Evolutionary conservation across 1,284 basidiomycete species (phyloP).

Genomic region (Sanguinoderma infundibulare): DNA sequence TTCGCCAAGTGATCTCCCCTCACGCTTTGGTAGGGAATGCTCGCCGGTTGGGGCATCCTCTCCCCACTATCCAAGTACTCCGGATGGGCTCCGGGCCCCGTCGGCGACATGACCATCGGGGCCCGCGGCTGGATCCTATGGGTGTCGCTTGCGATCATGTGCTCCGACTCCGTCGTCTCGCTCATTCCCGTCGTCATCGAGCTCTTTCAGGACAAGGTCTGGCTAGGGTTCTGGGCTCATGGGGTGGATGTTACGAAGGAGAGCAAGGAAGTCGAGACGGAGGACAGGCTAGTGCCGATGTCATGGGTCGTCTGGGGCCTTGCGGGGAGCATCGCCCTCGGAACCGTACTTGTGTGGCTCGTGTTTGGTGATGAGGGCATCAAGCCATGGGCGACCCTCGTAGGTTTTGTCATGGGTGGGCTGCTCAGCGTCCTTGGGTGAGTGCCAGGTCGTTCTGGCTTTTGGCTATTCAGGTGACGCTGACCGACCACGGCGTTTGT

Average conservation of each 20-base stretch:
- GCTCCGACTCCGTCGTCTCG: constrained; percentile 86
- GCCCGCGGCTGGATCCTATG: constrained; percentile 94
- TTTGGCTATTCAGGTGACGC: not conserved
- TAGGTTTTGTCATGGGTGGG: constrained; percentile 85
- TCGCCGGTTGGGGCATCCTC: constrained; percentile 94
- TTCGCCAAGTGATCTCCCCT: constrained; percentile 2
- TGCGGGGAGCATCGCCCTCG: constrained; percentile 62
- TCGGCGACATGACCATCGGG: constrained; percentile 83
- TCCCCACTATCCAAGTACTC: constrained; percentile 82
- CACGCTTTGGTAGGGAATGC: constrained; percentile 70
- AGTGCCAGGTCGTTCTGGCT: constrained; percentile 30
- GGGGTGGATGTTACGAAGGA: constrained; percentile 37
- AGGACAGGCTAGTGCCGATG: constrained; percentile 81
- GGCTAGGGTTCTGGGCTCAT: constrained; percentile 16
- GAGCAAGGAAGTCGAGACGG: constrained; percentile 78
- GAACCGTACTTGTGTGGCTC: constrained; percentile 82
- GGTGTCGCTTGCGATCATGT: constrained; percentile 95
- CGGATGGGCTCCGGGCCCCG: constrained; percentile 92
- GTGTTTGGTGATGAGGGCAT: constrained; percentile 92
- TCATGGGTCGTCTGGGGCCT: constrained; percentile 82
- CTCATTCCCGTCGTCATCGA: constrained; percentile 71
- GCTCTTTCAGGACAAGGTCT: constrained; percentile 37
- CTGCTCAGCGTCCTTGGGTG: constrained; percentile 88
- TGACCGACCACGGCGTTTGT: constrained; percentile 7
- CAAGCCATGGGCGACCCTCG: constrained; percentile 90